Conservation (phyloP, 306 rosid species). For the Prosopis cineraria region DNA sequence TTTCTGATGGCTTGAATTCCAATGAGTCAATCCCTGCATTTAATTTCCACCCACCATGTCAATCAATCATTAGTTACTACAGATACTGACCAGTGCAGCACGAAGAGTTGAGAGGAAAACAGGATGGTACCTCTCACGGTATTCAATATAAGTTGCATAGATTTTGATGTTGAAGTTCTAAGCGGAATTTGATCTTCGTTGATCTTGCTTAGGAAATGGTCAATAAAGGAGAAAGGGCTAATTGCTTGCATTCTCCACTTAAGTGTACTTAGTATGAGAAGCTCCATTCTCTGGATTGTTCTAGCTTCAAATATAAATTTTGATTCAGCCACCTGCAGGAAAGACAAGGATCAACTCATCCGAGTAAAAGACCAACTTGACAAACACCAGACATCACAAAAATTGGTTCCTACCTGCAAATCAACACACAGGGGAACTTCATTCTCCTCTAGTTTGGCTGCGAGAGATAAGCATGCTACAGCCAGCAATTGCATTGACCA, state of each 20-base stretch:
- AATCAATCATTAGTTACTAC: constrained; percentile 32
- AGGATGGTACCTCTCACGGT: constrained; percentile 53
- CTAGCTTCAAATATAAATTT: constrained; percentile 83
- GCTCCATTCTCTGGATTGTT: constrained; percentile 95
- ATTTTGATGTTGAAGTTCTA: constrained; percentile 46
- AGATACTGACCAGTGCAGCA: constrained; percentile 24
- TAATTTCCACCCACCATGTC: constrained; percentile 51
- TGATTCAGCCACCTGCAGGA: constrained; percentile 70
- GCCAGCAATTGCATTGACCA: constrained; percentile 97
- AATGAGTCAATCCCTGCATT: constrained; percentile 92
- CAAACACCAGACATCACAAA: neutral
- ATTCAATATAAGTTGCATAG: constrained; percentile 61
- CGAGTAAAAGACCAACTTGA: constrained; percentile 22
- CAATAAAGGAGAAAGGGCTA: constrained; percentile 87
- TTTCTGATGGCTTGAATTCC: constrained; percentile 92
- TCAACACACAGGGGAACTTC: constrained; percentile 70
- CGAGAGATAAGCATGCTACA: constrained; percentile 85
- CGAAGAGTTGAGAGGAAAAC: neutral
- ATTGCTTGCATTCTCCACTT: constrained; percentile 93
- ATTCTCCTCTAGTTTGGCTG: constrained; percentile 91
- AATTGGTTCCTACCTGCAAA: constrained; percentile 63
- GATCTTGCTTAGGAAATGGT: constrained; percentile 72
- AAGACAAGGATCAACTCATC: constrained; percentile 35
- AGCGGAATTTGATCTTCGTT: constrained; percentile 50
- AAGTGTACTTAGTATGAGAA: constrained; percentile 80